Conservation (phyloP, 1,284 basidiomycete species). For the Phlebopus sp. region DNA sequence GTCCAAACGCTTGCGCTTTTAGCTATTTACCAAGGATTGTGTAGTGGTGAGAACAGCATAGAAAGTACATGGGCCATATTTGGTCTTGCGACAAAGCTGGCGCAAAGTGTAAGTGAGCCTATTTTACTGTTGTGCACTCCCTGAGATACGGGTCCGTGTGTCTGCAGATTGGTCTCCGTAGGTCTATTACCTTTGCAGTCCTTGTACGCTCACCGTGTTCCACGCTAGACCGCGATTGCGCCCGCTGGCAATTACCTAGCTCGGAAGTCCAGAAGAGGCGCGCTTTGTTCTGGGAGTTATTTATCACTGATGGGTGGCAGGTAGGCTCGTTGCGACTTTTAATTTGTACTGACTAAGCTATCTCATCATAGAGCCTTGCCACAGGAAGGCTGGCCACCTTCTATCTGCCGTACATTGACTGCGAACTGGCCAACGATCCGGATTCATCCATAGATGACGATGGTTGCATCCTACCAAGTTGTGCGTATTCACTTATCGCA, state of each 20-base stretch:
- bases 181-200: conserved; percentile 25
- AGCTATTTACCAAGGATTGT: conserved; percentile 64
- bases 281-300: conserved; percentile 71
- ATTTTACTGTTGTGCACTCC: background rate
- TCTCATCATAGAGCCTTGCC: conserved; percentile 46
- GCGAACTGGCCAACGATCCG: conserved; percentile 56
- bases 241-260: conserved; percentile 57
- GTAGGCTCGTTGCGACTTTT: conserved; percentile 30
- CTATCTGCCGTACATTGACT: conserved; percentile 63
- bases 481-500: conserved; percentile 36
- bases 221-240: conserved; percentile 60
- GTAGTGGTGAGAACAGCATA: conserved; percentile 54
- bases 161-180: conserved; percentile 60
- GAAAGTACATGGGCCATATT: conserved; percentile 62
- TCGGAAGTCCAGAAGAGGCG: conserved; percentile 66
- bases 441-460: conserved; percentile 52
- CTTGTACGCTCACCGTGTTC: conserved; percentile 7
- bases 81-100: conserved; percentile 58
- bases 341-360: background rate
- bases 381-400: conserved; percentile 67
- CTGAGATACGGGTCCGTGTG: conserved; percentile 14
- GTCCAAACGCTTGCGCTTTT: conserved; percentile 65
- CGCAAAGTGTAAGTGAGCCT: conserved; percentile 55
- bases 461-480: conserved; percentile 50
- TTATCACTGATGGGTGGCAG: conserved; percentile 68